Evolutionary conservation across 2,329 filamentous ascomycete genomes (phyloP).

Genomic region (Epichloe brachyelytri): DNA sequence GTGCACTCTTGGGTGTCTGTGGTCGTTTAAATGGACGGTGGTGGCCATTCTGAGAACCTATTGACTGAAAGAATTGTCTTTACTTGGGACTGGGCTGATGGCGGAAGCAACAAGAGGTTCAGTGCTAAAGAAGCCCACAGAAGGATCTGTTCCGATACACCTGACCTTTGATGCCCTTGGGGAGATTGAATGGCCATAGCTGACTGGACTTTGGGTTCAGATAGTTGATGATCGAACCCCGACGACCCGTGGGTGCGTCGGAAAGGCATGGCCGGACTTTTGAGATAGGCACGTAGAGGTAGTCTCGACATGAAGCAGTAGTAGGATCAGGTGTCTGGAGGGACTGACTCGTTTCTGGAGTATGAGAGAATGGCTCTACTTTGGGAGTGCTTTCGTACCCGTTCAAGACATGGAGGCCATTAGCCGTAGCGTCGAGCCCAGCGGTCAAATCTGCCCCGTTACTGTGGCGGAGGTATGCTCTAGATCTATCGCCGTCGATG

Average conservation of each 20-base stretch:
- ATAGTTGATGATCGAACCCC: background rate
- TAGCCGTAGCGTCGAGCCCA: background rate
- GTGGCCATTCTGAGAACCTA: conserved; percentile 1
- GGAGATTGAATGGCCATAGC: background rate
- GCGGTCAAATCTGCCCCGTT: background rate
- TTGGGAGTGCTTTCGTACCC: background rate
- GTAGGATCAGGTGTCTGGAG: too few species aligned
- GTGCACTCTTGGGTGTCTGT: background rate
- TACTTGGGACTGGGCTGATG: background rate
- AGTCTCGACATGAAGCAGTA: background rate
- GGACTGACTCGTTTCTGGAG: background rate
- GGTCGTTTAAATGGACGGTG: background rate
- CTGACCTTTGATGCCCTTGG: background rate
- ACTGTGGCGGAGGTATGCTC: background rate
- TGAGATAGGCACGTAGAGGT: conserved; percentile 8
- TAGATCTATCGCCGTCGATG: conserved; percentile 4
- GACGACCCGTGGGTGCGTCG: conserved; percentile 1
- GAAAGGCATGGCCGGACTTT: conserved; percentile 11
- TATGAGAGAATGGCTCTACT: background rate
- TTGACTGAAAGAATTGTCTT: background rate
- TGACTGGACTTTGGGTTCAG: background rate
- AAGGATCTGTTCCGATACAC: background rate
- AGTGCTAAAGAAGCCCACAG: background rate
- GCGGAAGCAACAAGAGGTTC: background rate
- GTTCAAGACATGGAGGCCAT: background rate